Evolutionary conservation across 192 early-diverging fungal species (phyloP).

Genomic region (Rhizophagus clarus): DNA sequence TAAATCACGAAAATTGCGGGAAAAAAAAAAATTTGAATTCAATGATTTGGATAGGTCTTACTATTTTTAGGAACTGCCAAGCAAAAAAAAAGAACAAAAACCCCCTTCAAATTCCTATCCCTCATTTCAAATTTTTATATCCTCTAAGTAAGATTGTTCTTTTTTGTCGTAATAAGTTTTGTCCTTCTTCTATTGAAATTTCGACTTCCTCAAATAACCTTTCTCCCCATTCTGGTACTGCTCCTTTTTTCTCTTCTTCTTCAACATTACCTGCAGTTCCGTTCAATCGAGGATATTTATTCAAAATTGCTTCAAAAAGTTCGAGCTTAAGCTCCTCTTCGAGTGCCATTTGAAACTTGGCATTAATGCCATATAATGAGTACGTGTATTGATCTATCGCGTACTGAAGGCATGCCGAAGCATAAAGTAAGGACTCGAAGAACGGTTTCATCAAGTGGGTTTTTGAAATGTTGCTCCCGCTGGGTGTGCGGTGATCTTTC

Average conservation of each 20-base stretch:
- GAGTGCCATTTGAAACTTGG: slow-evolving; percentile 44
- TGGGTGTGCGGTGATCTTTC: background rate
- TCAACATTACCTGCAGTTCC: background rate
- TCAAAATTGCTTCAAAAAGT: slow-evolving; percentile 12
- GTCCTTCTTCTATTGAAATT: slow-evolving; percentile 10
- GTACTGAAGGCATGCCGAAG: slow-evolving; percentile 48
- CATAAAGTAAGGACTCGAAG: slow-evolving; percentile 33
- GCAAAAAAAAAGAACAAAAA: background rate
- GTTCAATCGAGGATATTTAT: slow-evolving; percentile 27
- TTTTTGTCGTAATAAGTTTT: slow-evolving; percentile 17
- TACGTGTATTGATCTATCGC: slow-evolving; percentile 56
- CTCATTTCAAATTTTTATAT: background rate
- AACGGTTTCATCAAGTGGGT: slow-evolving; percentile 23
- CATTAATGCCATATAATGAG: slow-evolving; percentile 49
- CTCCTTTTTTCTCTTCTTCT: background rate
- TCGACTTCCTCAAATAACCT: slow-evolving; percentile 20
- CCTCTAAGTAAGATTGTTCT: background rate
- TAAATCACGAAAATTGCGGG: background rate
- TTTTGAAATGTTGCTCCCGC: background rate
- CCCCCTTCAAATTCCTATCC: background rate
- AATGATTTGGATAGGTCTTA: background rate
- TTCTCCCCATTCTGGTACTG: slow-evolving; percentile 24
- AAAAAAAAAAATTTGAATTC: background rate
- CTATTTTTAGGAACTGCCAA: background rate
- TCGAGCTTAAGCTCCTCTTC: slow-evolving; percentile 51